These are phyloP conservation scores for Rhodotorula sphaerocarpa DNA, from an alignment of 768 basidiomycete species.

Conservation along the genomic window DNA sequence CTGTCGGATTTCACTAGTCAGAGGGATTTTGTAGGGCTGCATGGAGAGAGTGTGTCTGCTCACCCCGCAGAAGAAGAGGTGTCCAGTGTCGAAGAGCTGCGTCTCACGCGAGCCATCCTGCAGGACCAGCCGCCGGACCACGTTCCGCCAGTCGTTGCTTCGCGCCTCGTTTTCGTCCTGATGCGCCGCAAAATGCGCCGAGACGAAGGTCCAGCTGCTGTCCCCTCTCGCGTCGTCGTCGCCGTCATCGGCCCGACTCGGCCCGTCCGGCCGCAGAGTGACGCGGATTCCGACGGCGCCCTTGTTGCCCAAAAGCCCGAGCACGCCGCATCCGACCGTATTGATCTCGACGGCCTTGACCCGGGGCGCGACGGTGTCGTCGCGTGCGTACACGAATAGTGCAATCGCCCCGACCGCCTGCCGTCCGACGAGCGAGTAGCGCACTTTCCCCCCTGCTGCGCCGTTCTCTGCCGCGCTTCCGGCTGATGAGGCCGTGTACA, in stretches of 20 bases:
- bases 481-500: conserved; percentile 10
- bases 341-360: conserved; percentile 62
- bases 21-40: background rate
- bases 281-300: conserved; percentile 85
- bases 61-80: conserved; percentile 87
- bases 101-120: conserved; percentile 39
- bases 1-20: conserved; percentile 5
- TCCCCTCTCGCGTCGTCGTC: conserved; percentile 41
- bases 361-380: conserved; percentile 51
- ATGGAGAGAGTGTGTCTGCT: conserved; percentile 48
- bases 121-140: conserved; percentile 74
- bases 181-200: conserved; percentile 83
- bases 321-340: conserved; percentile 65
- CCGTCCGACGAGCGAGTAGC: conserved; percentile 68
- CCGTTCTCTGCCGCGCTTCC: conserved; percentile 51
- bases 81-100: conserved; percentile 68
- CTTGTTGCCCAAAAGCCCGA: conserved; percentile 82
- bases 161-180: conserved; percentile 54
- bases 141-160: conserved; percentile 69
- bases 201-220: conserved; percentile 61
- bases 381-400: conserved; percentile 73
- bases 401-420: conserved; percentile 80
- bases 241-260: conserved; percentile 46
- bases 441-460: background rate
- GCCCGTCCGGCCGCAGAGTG: no score